These are phyloP conservation scores for Kitagawia praeruptora DNA, from an alignment of 129 eudicot species.

Conservation along the genomic window DNA sequence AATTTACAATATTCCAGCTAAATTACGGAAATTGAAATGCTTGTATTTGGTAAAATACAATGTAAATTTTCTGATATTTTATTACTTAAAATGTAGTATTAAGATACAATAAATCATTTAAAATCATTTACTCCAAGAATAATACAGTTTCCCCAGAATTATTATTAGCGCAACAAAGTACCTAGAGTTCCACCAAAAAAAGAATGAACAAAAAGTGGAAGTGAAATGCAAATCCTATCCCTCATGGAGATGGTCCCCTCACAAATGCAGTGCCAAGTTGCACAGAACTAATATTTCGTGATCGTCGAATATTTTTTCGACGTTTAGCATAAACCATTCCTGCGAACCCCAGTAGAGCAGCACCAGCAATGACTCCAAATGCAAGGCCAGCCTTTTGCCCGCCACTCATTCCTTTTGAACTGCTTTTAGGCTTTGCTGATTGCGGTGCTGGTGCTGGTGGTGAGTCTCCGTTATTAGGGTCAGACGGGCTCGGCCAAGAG, in stretches of 20 bases:
- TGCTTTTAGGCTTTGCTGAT: constrained; percentile 5
- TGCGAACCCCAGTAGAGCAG: constrained; percentile 26
- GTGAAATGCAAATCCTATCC: background rate
- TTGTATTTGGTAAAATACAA: too few relatives aligned
- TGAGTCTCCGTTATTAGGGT: background rate
- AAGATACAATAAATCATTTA: too few relatives aligned
- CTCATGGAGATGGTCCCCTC: constrained; percentile 22
- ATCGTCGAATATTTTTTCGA: constrained; percentile 27
- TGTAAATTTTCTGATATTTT: too few relatives aligned
- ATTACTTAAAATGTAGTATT: too few relatives aligned
- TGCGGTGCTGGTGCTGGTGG: constrained; percentile 18
- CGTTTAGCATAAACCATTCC: constrained; percentile 43
- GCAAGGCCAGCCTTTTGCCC: constrained; percentile 44
- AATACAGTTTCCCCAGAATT: too few relatives aligned
- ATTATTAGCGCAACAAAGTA: background rate
- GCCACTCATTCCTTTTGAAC: constrained; percentile 32
- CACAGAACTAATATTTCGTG: constrained; percentile 3
- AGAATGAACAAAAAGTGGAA: background rate
- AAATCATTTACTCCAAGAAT: too few relatives aligned
- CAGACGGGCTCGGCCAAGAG: constrained; percentile 9
- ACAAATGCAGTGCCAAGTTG: constrained; percentile 19
- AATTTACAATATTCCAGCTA: too few relatives aligned
- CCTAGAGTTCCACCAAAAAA: background rate
- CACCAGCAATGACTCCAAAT: constrained; percentile 46
- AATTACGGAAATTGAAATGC: too few relatives aligned